Evolutionary conservation across 1,284 basidiomycete species (phyloP), one percentile per base, ranked within the genome.

Genomic region (Sanghuangporus baumii): DNA sequence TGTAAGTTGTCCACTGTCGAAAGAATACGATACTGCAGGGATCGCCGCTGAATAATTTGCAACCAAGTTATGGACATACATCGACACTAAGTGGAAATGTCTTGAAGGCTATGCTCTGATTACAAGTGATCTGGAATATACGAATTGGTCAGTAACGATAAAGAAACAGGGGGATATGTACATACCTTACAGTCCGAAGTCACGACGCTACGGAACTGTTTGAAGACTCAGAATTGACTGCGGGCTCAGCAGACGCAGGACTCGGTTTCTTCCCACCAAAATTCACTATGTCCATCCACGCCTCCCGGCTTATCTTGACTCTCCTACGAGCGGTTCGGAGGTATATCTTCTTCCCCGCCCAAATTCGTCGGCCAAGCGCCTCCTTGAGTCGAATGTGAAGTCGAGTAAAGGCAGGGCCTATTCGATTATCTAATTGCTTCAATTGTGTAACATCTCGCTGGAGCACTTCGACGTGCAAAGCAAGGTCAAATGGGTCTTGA

Each of bases 281-380:
- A 36, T 75, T 74, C 14, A 78, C 81, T 26, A 70, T 72, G 36
- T 69, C 52, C 58, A 66, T 67, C 81, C 81, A 82, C 12, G 66
- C 64, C 57, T 71, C 68, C 48, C 73, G 73, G 20, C 70, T 66
- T 23, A 81, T 63, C 9, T 63, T 40, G 9, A 70, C 63, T 31
- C 80, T 78, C 16, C 57, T 9, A 3, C 58, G 60, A n/a, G 67
- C 65, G 18, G 71, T 69, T 23, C 69, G 71, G 54, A 90, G 57
- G 67, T 79, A 91, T 2, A 91, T 67, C 61, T 83, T 75, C 71
- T 82, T 83, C 36, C 72, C 76, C 7, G 65, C 70, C 88, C 87
- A 91, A 2, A 91, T 82, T 18, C 89, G 82, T 14, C 89, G 81
- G 3, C 87, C 87, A 12, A 90, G 73, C 36, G 81, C 78, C 73